Percentiles rank a stretch among this genome's conserved stretches.
Evolutionary conservation across 768 basidiomycete genomes (phyloP).

Genomic region (Pleurotus ostreatus): DNA sequence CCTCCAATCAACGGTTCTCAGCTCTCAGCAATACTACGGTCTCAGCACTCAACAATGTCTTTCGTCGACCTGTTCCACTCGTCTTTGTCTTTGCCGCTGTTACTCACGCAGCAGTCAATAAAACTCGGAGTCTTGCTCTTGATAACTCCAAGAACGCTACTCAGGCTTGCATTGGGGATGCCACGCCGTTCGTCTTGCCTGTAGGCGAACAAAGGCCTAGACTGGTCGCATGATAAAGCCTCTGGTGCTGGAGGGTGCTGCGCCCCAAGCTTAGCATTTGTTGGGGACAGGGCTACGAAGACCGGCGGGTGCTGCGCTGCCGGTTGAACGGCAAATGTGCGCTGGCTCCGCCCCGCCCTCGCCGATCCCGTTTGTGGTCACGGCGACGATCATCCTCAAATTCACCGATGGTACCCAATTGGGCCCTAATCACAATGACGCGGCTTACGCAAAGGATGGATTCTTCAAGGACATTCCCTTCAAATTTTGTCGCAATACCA

Average conservation of each 20-base stretch:
- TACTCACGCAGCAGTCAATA: background rate
- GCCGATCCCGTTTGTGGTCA: background rate
- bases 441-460: background rate
- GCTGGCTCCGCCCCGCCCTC: background rate
- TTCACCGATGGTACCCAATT: background rate
- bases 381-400: background rate
- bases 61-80: background rate
- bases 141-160: background rate
- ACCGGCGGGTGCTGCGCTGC: slow-evolving; percentile 3
- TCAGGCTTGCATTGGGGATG: background rate
- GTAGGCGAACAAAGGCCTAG: background rate
- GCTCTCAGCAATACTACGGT: background rate
- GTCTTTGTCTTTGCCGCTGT: background rate
- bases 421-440: background rate
- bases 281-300: background rate
- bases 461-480: slow-evolving; percentile 1
- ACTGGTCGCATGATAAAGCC: slow-evolving; percentile 1
- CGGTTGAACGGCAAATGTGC: slow-evolving; percentile 4
- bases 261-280: background rate
- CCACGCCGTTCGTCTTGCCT: background rate
- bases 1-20: background rate
- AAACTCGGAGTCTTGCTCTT: background rate
- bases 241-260: background rate
- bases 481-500: background rate
- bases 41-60: background rate